Percentiles rank a stretch among this genome's conserved stretches.
These are phyloP conservation scores for Helianthus annuus DNA, from an alignment of 129 eudicot species.

Conservation along the genomic window DNA sequence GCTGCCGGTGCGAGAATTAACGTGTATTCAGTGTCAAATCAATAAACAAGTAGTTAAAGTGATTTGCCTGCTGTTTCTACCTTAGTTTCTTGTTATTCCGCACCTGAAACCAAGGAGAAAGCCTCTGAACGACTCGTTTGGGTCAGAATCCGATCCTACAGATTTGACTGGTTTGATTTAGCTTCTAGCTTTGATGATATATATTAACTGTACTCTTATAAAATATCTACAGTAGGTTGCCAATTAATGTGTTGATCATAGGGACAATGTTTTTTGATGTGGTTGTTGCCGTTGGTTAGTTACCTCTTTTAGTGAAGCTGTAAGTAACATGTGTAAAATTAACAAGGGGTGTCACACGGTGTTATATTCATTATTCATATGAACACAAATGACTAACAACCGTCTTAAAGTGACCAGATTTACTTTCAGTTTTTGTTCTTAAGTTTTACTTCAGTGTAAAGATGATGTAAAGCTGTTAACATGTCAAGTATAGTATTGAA, in stretches of 20 bases:
- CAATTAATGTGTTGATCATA: not conserved
- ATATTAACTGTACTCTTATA: not conserved
- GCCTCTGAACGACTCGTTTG: too few species aligned
- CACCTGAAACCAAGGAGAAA: too few species aligned
- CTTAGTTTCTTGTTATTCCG: too few species aligned
- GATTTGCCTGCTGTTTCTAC: too few species aligned
- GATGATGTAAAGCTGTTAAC: not conserved
- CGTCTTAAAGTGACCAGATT: not conserved
- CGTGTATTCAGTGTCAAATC: too few species aligned
- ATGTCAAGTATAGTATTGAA: not conserved
- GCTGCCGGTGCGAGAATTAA: too few species aligned
- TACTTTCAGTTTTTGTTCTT: not conserved
- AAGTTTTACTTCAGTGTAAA: not conserved
- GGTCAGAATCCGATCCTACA: too few species aligned
- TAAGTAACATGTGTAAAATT: not conserved
- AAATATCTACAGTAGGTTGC: not conserved
- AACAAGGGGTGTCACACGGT: not conserved
- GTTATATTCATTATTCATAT: not conserved
- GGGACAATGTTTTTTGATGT: not conserved
- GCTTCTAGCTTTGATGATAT: not conserved
- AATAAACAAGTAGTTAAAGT: too few species aligned
- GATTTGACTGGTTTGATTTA: too few species aligned
- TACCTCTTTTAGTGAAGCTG: not conserved
- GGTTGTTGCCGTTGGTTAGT: slow-evolving; percentile 8
- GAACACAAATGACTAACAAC: slow-evolving; percentile 3